These are phyloP conservation scores for Ustilago cynodontis DNA, from an alignment of 1,284 basidiomycete species.

Conservation along the genomic window DNA sequence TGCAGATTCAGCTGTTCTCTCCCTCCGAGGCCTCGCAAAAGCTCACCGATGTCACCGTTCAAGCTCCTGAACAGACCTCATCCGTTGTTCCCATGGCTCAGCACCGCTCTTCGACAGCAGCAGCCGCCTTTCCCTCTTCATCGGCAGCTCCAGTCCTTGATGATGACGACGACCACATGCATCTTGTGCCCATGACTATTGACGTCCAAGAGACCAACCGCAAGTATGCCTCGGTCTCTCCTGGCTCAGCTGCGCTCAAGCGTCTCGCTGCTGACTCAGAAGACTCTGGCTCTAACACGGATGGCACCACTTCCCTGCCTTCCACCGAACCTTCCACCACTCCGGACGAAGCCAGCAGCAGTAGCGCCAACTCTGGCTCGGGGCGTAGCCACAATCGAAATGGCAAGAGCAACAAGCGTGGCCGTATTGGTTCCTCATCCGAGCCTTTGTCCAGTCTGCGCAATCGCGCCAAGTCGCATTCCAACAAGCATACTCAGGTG, in stretches of 20 bases:
- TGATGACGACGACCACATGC: slow-evolving; percentile 4
- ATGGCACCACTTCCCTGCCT: slow-evolving; percentile 34
- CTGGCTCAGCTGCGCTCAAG: slow-evolving; percentile 31
- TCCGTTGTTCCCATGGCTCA: neutral
- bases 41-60: neutral
- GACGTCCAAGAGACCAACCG: slow-evolving; percentile 45
- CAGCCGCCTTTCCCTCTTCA: too few species aligned
- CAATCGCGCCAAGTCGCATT: neutral
- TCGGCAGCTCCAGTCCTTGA: neutral
- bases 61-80: neutral
- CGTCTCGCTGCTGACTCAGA: slow-evolving; percentile 38
- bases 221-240: slow-evolving; percentile 31
- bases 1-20: slow-evolving; percentile 8
- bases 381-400: slow-evolving; percentile 1
- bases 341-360: slow-evolving; percentile 30
- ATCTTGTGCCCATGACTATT: slow-evolving; percentile 33
- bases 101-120: neutral
- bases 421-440: slow-evolving; percentile 25
- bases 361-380: slow-evolving; percentile 14
- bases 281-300: slow-evolving; percentile 36
- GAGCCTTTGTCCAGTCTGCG: slow-evolving; percentile 6
- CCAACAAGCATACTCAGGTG: slow-evolving; percentile 26
- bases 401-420: slow-evolving; percentile 20
- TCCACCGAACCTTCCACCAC: slow-evolving; percentile 50
- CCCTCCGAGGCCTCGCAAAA: slow-evolving; percentile 1